A percentile compares a stretch with the other conserved stretches of the same genome.
Conservation (phyloP, 2,329 filamentous ascomycete species). For the Dothideomycetidae sp. region DNA sequence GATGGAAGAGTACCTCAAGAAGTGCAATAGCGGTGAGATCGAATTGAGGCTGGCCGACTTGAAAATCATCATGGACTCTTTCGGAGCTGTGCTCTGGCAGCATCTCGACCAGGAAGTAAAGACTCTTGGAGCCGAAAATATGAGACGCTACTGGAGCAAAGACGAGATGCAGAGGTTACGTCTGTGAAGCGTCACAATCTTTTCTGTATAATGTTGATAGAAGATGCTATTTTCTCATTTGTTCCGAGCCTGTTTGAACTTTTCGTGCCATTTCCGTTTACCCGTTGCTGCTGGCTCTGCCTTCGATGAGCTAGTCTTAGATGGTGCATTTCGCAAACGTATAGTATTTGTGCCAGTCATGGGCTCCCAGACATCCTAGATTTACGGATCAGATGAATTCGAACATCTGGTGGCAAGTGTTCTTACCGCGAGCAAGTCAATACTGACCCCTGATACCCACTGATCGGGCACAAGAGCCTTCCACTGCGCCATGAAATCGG, state of each 20-base stretch:
- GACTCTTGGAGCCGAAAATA: conserved; percentile 69
- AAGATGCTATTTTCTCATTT: not conserved
- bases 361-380: not conserved
- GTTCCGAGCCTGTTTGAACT: conserved; percentile 19
- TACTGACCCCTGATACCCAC: conserved; percentile 17
- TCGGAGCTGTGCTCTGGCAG: conserved; percentile 64
- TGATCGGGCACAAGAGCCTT: conserved; percentile 22
- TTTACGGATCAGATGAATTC: not conserved
- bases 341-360: not conserved
- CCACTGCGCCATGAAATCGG: conserved; percentile 26
- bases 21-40: conserved; percentile 42
- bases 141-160: conserved; percentile 67
- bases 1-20: conserved; percentile 20
- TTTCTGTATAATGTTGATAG: not conserved
- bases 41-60: conserved; percentile 44
- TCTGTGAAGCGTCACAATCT: too few species aligned
- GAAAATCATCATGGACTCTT: conserved; percentile 59
- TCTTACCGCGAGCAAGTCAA: conserved; percentile 16
- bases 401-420: not conserved
- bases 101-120: conserved; percentile 77
- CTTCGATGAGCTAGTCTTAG: conserved; percentile 2
- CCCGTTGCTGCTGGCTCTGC: conserved; percentile 10
- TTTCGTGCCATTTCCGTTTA: conserved; percentile 28
- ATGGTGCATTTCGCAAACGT: not conserved
- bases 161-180: conserved; percentile 60